These are phyloP conservation scores for Ogataea wickerhamii DNA, from an alignment of 805 yeast species.

Conservation along the genomic window DNA sequence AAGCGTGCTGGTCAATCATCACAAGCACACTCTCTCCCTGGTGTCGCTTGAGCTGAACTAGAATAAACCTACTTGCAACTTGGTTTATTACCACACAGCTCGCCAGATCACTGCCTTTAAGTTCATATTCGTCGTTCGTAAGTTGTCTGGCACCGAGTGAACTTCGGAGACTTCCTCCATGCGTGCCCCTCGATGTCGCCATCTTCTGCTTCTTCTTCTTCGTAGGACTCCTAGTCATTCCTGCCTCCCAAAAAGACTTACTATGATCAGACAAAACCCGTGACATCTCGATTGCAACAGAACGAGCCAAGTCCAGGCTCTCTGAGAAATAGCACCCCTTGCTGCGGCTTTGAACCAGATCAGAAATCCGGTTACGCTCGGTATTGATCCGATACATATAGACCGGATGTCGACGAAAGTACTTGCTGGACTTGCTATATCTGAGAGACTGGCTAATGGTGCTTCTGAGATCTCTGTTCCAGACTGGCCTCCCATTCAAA, in stretches of 20 bases:
- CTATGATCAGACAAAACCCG: not conserved
- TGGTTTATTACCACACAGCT: conserved; percentile 46
- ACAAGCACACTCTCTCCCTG: conserved; percentile 26
- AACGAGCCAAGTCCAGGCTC: conserved; percentile 25
- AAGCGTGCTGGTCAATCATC: conserved; percentile 79
- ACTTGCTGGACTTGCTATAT: conserved; percentile 22
- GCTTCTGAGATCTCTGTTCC: conserved; percentile 18
- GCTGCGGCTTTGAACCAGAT: conserved; percentile 39
- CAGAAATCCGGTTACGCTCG: conserved; percentile 23
- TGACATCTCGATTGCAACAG: conserved; percentile 30
- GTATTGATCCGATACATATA: conserved; percentile 16
- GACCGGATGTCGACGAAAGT: conserved; percentile 37
- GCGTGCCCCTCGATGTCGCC: too few species aligned
- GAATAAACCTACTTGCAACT: conserved; percentile 60
- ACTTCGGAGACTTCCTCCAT: too few species aligned
- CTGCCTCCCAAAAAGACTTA: not conserved
- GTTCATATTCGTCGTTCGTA: too few species aligned
- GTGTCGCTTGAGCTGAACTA: conserved; percentile 31
- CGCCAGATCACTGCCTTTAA: conserved; percentile 19
- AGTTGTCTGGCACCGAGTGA: not conserved
- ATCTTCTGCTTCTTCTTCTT: not conserved
- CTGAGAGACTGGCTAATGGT: conserved; percentile 18
- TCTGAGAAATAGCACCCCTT: conserved; percentile 31
- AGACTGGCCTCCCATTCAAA: conserved; percentile 39
- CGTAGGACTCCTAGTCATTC: not conserved